Evolutionary conservation across 306 rosid genomes (phyloP), one percentile per base, ranked within the genome.

Genomic region (Hylodesmum podocarpum): DNA sequence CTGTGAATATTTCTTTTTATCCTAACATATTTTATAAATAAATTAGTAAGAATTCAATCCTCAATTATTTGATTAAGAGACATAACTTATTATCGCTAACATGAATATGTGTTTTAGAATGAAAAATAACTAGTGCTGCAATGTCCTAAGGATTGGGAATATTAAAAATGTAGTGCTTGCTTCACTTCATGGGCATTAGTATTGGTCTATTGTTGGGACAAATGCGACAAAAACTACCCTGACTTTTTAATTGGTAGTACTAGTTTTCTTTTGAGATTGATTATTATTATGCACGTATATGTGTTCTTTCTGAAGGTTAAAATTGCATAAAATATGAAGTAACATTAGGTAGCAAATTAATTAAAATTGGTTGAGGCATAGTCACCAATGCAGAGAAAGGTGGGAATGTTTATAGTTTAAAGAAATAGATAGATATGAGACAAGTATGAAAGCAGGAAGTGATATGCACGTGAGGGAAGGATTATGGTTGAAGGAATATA

Each of bases 401-500:
- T 25, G 57, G 40, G 61, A 78, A 78, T 49, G 41, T 62, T 51
- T 25, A 62, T 27, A 53, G 41, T 62, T 51, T 25, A 62, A 39
- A 53, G 73, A 64, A 73, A 71, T 29, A 36, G 22, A 55, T 31
- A 34, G 29, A 71, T 21, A n/a, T 58, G 73, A 39, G 81, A 75
- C 28, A 34, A 13, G 61, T 24, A 62, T 18, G 53, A 22, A 59
- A 44, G 4, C 25, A 29, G 49, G 29, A 21, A 55, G 77, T 67
- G 80, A 78, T 50, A 61, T 34, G 18, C 55, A 65, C 49, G 73
- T 53, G 82, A 44, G 76, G 47, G 75, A 25, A 66, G 62, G 70
- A 81, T 66, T 55, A 84, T 86, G 88, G 91, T 75, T 51, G 51
- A 78, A 75, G 69, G 82, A 84, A 76, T 87, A 76, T 71, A 84